Evolutionary conservation across 2,329 filamentous ascomycete species (phyloP), one percentile per base, ranked within the genome.

Genomic region (Paecilomyces niveus): DNA sequence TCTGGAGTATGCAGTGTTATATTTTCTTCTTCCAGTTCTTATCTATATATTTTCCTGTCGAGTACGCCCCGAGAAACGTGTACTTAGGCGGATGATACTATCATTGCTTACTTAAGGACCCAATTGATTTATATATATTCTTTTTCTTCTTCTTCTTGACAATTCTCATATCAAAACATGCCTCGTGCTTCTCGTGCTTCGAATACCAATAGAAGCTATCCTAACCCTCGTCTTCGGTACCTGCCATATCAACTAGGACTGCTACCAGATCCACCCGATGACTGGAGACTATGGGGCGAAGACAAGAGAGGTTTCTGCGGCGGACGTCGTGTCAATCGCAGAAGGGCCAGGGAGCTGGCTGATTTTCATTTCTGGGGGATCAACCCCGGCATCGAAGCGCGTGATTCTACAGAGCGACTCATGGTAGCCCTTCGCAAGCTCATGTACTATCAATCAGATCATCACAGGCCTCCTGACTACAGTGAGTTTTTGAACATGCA

Each of bases 391-490:
- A 52, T 29, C 21, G 26, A 52, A 24, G 22, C 18, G 10, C 50
- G 50, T 29, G 26, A 24, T 13, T 24, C 50, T 29, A 52, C 21
- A 5, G 50, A 52, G 21, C 22, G 21, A n/a, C 50, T 24, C 3
- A 52, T 52, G 26, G 26, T 24, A 6, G 22, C 26, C 1, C 50
- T 52, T 10, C 50, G 50, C 22, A 52, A 52, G 22, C 50, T 52
- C 4, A 52, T 24, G 22, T 52, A 52, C 50, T 52, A 52, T n/a
- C 50, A 52, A 24, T 52, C 50, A 1, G 56, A 31, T 0, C 67
- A 54, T 33, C 18, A 35, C 9, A 57, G 67, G 21, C 67, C 66
- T 11, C 6, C 5, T 4, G 39, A 63, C 22, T 59, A 62, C 9
- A 54, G 58, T 18, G 18, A 6, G 15, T 35, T 39, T 3, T 26